Evolutionary conservation across 2,329 filamentous ascomycete genomes (phyloP).

Genomic region (Cladosporium phlei): DNA sequence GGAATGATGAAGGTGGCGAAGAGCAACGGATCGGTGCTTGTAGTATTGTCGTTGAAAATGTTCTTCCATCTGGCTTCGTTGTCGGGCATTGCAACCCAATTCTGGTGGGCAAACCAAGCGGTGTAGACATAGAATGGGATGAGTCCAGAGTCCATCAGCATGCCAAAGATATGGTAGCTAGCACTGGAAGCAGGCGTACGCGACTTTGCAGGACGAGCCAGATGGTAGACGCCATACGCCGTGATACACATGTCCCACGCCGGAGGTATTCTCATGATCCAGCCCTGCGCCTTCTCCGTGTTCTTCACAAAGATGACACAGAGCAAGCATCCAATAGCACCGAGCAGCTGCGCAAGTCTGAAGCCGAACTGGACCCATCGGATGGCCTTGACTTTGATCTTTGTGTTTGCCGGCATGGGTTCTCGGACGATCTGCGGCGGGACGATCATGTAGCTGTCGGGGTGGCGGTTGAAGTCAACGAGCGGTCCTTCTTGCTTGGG

Average conservation of each 20-base stretch:
- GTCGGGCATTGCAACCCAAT: constrained; percentile 45
- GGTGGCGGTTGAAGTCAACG: constrained; percentile 78
- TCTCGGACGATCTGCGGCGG: constrained; percentile 57
- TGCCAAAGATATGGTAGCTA: constrained; percentile 83
- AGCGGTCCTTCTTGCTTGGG: constrained; percentile 69
- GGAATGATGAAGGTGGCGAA: constrained; percentile 63
- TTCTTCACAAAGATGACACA: constrained; percentile 71
- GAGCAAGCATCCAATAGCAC: constrained; percentile 65
- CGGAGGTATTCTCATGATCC: constrained; percentile 40
- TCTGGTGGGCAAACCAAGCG: constrained; percentile 49
- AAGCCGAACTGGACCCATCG: constrained; percentile 66
- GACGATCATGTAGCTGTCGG: constrained; percentile 66
- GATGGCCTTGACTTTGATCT: constrained; percentile 64
- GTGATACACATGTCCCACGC: constrained; percentile 68
- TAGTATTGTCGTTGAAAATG: constrained; percentile 54
- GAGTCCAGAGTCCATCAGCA: constrained; percentile 64
- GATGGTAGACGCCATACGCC: constrained; percentile 76
- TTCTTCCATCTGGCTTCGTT: constrained; percentile 60
- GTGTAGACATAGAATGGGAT: constrained; percentile 61
- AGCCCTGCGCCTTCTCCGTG: constrained; percentile 29
- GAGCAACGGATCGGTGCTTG: constrained; percentile 58
- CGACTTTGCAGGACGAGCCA: constrained; percentile 63
- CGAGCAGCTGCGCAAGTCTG: constrained; percentile 62
- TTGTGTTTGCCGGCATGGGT: constrained; percentile 65
- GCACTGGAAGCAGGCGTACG: constrained; percentile 75